phyloP scores from a whole-genome alignment of 768 basidiomycete genomes.

The Russula foetens region DNA sequence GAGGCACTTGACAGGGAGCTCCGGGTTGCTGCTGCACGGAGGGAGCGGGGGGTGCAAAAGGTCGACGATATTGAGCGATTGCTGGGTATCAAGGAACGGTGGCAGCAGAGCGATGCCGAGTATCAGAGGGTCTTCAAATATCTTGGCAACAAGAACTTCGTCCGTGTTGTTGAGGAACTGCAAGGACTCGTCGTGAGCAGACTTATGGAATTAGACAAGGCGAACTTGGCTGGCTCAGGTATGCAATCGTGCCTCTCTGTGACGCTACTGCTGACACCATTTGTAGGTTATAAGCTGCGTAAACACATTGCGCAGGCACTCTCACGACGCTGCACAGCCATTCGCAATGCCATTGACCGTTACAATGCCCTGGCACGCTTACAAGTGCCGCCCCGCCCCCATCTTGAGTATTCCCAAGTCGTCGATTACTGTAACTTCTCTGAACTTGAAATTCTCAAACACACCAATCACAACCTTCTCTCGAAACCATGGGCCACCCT shows the following conservation, averaged over 20 bases:
- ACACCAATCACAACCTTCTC: neutral
- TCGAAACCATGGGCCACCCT: neutral
- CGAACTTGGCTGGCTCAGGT: neutral
- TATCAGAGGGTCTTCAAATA: neutral
- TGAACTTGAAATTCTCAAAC: neutral
- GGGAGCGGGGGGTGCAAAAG: neutral
- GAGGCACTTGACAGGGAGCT: neutral
- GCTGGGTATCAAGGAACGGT: neutral
- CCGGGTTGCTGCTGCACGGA: neutral
- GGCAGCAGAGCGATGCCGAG: neutral
- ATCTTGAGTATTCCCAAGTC: neutral
- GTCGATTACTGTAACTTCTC: neutral
- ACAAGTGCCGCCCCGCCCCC: neutral
- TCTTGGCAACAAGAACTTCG: too few relatives aligned
- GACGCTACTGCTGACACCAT: neutral
- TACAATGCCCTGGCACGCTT: neutral
- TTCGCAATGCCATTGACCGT: neutral
- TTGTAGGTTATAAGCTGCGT: neutral
- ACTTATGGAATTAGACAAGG: neutral
- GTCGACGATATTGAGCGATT: neutral
- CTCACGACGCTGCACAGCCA: neutral
- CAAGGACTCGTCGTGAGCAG: too few relatives aligned
- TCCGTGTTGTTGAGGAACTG: too few relatives aligned
- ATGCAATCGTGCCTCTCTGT: neutral
- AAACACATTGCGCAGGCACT: too few relatives aligned